Conservation (phyloP, 192 early-diverging fungal species). For the Backusella macrospora region DNA sequence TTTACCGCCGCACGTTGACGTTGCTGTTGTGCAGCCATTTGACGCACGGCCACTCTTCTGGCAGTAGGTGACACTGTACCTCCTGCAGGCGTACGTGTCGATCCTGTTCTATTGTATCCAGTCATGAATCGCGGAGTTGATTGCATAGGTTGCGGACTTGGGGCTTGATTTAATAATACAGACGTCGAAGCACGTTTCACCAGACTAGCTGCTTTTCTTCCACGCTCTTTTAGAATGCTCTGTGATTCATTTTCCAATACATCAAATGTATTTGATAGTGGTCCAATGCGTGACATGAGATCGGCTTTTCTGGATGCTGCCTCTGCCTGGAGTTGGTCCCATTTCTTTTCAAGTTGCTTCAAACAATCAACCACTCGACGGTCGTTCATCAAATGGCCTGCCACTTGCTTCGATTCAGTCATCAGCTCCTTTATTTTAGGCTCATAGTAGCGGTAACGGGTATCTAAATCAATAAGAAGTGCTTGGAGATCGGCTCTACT, state of each 20-base stretch:
- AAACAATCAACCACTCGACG: slow-evolving; percentile 45
- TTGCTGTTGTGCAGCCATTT: not conserved
- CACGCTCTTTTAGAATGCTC: not conserved
- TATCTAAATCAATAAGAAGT: slow-evolving; percentile 47
- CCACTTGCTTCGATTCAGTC: slow-evolving; percentile 28
- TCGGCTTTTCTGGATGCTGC: slow-evolving; percentile 47
- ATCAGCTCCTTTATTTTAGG: slow-evolving; percentile 43
- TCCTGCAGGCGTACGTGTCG: not conserved
- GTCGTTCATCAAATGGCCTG: slow-evolving; percentile 39
- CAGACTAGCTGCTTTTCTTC: not conserved
- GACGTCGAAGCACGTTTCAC: not conserved
- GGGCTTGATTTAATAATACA: not conserved
- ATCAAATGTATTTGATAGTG: slow-evolving; percentile 10
- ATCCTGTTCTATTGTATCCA: slow-evolving; percentile 1
- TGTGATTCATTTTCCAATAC: not conserved
- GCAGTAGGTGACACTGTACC: slow-evolving; percentile 20
- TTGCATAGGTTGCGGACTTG: slow-evolving; percentile 4
- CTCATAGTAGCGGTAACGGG: slow-evolving; percentile 44
- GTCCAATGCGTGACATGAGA: slow-evolving; percentile 28
- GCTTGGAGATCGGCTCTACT: slow-evolving; percentile 40
- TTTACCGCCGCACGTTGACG: not conserved
- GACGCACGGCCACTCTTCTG: not conserved
- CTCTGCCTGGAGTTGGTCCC: slow-evolving; percentile 46
- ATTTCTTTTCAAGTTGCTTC: slow-evolving; percentile 45
- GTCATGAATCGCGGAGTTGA: slow-evolving; percentile 7